phyloP scores from a whole-genome alignment of 2,329 filamentous ascomycete species.

The Botrytis pseudocinerea region DNA sequence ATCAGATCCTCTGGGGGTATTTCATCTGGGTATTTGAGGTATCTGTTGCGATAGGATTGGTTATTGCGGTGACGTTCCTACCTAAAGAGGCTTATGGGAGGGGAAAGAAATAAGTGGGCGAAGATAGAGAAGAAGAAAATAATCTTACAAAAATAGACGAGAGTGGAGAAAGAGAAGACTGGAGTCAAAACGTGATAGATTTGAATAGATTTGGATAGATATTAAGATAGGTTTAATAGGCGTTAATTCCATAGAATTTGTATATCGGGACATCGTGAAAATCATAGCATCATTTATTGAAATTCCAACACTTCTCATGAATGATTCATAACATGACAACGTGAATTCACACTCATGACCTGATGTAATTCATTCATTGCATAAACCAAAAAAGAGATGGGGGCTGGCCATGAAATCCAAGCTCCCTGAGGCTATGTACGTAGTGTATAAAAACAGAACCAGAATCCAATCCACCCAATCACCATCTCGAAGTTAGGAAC shows the following conservation, averaged over 20 bases:
- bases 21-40: slow-evolving; percentile 63
- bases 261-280: neutral
- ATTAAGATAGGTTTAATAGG: neutral
- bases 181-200: neutral
- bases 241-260: neutral
- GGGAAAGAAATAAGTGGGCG: neutral
- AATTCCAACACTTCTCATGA: neutral
- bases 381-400: neutral
- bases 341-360: neutral
- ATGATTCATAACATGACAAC: neutral
- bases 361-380: neutral
- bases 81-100: slow-evolving; percentile 39
- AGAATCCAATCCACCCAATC: neutral
- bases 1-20: slow-evolving; percentile 63
- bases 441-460: neutral
- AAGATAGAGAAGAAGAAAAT: neutral
- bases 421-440: neutral
- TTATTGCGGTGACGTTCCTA: slow-evolving; percentile 42
- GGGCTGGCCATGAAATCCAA: neutral
- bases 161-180: too few species aligned
- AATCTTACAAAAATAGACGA: neutral
- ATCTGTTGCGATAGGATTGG: slow-evolving; percentile 39
- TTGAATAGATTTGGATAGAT: neutral
- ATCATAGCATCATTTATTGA: neutral
- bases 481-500: neutral